Conservation (phyloP, 1,139 yeast genomes). For the Kurtzmaniella quercitrusa region DNA sequence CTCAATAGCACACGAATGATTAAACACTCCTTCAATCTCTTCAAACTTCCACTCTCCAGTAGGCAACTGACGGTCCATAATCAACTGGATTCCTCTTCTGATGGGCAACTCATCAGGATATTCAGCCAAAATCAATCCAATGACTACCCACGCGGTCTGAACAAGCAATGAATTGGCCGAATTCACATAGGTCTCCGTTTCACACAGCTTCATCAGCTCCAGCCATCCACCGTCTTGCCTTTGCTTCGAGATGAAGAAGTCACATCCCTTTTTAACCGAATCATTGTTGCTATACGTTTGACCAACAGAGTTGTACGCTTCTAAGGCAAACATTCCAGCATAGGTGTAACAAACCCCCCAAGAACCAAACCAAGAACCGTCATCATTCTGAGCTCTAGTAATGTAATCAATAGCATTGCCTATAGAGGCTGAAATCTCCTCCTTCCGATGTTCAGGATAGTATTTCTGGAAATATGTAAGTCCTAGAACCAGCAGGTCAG, state of each 20-base stretch:
- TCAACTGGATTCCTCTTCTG: slow-evolving; percentile 55
- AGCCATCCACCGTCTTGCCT: slow-evolving; percentile 96
- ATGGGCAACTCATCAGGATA: slow-evolving; percentile 71
- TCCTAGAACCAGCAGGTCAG: slow-evolving; percentile 91
- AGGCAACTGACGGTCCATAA: slow-evolving; percentile 63
- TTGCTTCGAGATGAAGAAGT: slow-evolving; percentile 73
- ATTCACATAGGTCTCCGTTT: slow-evolving; percentile 71
- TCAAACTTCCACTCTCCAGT: slow-evolving; percentile 89
- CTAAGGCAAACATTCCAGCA: slow-evolving; percentile 97
- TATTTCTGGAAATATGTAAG: slow-evolving; percentile 69
- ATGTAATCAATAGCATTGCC: slow-evolving; percentile 72
- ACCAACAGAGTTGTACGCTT: slow-evolving; percentile 75
- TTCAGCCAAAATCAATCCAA: slow-evolving; percentile 74
- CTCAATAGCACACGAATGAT: slow-evolving; percentile 88
- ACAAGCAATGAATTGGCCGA: slow-evolving; percentile 64
- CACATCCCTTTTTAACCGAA: slow-evolving; percentile 72
- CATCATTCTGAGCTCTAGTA: slow-evolving; percentile 57
- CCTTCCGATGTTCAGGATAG: slow-evolving; percentile 58
- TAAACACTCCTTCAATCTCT: slow-evolving; percentile 92
- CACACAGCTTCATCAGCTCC: slow-evolving; percentile 81
- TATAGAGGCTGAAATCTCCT: slow-evolving; percentile 65
- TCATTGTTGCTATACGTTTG: slow-evolving; percentile 58
- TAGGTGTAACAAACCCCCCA: slow-evolving; percentile 98
- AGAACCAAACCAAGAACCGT: slow-evolving; percentile 98
- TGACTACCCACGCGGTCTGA: slow-evolving; percentile 91